Conservation (phyloP, 768 basidiomycete genomes). For the Leucosporidium scottii region DNA sequence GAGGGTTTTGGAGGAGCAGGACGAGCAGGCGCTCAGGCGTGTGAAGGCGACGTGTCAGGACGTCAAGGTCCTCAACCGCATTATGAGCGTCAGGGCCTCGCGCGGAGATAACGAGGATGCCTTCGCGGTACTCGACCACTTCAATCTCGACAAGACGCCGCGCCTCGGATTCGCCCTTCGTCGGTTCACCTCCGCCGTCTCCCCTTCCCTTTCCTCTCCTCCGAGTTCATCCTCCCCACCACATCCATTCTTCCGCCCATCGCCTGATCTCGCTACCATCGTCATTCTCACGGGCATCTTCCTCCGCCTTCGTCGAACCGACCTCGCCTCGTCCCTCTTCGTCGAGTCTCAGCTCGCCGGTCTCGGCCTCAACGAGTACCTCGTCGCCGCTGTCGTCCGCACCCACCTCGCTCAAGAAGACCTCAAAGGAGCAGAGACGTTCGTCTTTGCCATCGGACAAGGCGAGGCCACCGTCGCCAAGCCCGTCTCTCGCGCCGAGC, state of each 20-base stretch:
- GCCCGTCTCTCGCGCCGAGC: not conserved
- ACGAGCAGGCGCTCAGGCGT: not conserved
- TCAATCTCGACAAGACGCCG: conserved; percentile 1
- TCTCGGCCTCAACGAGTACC: conserved; percentile 6
- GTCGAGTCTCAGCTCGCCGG: not conserved
- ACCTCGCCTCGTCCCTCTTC: conserved; percentile 16
- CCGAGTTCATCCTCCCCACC: not conserved
- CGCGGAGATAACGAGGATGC: conserved; percentile 7
- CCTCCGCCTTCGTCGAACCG: conserved; percentile 7
- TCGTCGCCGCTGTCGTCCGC: conserved; percentile 12
- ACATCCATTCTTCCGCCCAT: conserved; percentile 1
- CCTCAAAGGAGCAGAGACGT: conserved; percentile 15
- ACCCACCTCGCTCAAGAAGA: conserved; percentile 10
- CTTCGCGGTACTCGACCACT: conserved; percentile 13
- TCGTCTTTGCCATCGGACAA: conserved; percentile 3
- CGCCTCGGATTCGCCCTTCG: not conserved
- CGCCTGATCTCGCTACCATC: conserved; percentile 20
- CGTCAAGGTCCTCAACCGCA: conserved; percentile 16
- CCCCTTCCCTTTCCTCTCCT: not conserved
- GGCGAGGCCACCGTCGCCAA: not conserved
- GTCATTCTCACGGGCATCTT: conserved; percentile 17
- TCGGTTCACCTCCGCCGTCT: not conserved
- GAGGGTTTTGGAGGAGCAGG: conserved; percentile 8
- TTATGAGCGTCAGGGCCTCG: conserved; percentile 16
- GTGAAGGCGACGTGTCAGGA: conserved; percentile 17